These are phyloP conservation scores for Leccinum boreale DNA, from an alignment of 768 basidiomycete species.

Conservation along the genomic window DNA sequence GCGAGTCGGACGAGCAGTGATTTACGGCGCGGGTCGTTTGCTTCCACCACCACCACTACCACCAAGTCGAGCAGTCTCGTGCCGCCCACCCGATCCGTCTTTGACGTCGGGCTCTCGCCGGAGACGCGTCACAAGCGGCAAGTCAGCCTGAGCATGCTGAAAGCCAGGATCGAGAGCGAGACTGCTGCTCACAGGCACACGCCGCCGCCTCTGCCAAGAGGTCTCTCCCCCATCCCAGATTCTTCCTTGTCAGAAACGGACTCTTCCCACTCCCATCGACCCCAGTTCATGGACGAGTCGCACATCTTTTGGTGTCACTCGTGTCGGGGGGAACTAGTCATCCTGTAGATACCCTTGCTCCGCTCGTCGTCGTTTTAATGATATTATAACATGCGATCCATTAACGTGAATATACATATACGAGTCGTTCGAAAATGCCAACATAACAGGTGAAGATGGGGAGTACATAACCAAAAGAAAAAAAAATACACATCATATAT, in stretches of 20 bases:
- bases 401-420: constrained; percentile 19
- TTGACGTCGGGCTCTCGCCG: constrained; percentile 68
- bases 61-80: constrained; percentile 29
- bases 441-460: constrained; percentile 1
- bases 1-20: constrained; percentile 40
- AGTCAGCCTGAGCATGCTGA: constrained; percentile 85
- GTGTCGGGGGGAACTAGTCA: constrained; percentile 78
- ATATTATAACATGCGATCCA: constrained; percentile 16
- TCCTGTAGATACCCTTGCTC: constrained; percentile 40
- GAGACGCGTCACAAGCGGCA: constrained; percentile 80
- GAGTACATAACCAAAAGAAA: constrained; percentile 5
- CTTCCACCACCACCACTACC: neutral
- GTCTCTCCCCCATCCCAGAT: constrained; percentile 52
- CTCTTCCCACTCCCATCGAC: constrained; percentile 33
- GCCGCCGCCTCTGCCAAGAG: constrained; percentile 45
- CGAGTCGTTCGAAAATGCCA: constrained; percentile 3
- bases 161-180: constrained; percentile 87
- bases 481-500: constrained; percentile 7
- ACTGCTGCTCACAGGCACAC: constrained; percentile 43
- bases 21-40: constrained; percentile 37
- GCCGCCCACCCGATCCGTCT: constrained; percentile 50
- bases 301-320: constrained; percentile 89
- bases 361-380: neutral
- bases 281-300: constrained; percentile 83
- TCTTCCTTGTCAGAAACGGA: constrained; percentile 16